These are phyloP conservation scores for Chaetomium sp. DNA, from an alignment of 2,329 filamentous ascomycete species.

Conservation along the genomic window DNA sequence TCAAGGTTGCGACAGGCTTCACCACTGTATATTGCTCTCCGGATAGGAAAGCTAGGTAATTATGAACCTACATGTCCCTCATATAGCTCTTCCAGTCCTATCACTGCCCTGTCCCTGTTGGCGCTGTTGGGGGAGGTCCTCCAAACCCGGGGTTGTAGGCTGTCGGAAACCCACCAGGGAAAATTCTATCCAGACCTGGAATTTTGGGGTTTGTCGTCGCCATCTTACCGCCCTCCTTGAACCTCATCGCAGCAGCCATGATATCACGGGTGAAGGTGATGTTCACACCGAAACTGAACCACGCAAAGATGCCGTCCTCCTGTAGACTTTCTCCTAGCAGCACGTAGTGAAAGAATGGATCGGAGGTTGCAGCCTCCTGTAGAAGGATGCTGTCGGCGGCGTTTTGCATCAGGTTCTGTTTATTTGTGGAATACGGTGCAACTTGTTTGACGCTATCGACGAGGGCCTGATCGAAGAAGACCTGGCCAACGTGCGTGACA, in stretches of 20 bases:
- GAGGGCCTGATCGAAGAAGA: constrained; percentile 12
- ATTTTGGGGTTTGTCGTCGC: constrained; percentile 13
- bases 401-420: background rate
- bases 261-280: constrained; percentile 11
- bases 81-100: background rate
- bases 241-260: constrained; percentile 7
- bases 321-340: background rate
- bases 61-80: background rate
- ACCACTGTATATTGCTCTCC: background rate
- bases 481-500: constrained; percentile 7
- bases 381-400: background rate
- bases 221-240: background rate
- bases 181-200: background rate
- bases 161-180: constrained; percentile 10
- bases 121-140: background rate
- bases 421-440: background rate
- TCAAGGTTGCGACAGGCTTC: background rate
- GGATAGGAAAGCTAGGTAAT: background rate
- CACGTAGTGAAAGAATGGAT: constrained; percentile 12
- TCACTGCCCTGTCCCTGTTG: background rate
- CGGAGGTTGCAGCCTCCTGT: constrained; percentile 2
- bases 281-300: constrained; percentile 12
- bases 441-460: background rate
- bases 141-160: constrained; percentile 11
- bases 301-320: constrained; percentile 6